Conservation (phyloP, 257 asterid species). For the Solanum stenotomum region DNA sequence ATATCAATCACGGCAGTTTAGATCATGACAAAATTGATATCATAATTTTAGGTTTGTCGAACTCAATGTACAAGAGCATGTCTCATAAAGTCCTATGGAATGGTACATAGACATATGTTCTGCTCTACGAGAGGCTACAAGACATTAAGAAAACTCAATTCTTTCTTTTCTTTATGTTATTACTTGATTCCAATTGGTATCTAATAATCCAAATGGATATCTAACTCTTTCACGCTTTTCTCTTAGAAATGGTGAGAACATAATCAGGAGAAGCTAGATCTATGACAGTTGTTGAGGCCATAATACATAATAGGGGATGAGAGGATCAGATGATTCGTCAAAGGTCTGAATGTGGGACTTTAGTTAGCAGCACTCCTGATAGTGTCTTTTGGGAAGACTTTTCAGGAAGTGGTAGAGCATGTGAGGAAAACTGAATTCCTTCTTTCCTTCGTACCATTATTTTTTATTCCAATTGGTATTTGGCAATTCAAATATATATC, state of each 20-base stretch:
- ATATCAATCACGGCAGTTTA: not conserved
- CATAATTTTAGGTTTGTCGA: not conserved
- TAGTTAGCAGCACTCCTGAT: too few species aligned
- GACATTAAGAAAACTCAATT: not conserved
- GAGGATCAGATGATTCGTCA: not conserved
- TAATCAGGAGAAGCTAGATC: too few species aligned
- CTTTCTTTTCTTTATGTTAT: not conserved
- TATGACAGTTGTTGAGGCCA: too few species aligned
- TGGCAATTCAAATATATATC: too few species aligned
- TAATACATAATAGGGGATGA: not conserved
- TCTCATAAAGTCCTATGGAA: not conserved
- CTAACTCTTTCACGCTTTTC: too few species aligned
- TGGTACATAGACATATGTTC: not conserved
- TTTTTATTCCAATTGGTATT: too few species aligned
- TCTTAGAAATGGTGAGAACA: too few species aligned
- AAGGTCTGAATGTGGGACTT: too few species aligned
- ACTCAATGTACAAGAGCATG: not conserved
- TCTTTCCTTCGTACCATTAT: too few species aligned
- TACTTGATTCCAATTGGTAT: not conserved
- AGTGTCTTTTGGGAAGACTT: too few species aligned
- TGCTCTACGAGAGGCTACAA: not conserved
- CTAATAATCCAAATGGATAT: not conserved
- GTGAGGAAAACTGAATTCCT: too few species aligned
- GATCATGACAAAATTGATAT: not conserved
- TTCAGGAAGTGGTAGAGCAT: too few species aligned